A percentile compares a stretch with the other conserved stretches of the same genome.
phyloP scores from a whole-genome alignment of 2,329 filamentous ascomycete species.

The Aspergillus brunneoviolaceus region DNA sequence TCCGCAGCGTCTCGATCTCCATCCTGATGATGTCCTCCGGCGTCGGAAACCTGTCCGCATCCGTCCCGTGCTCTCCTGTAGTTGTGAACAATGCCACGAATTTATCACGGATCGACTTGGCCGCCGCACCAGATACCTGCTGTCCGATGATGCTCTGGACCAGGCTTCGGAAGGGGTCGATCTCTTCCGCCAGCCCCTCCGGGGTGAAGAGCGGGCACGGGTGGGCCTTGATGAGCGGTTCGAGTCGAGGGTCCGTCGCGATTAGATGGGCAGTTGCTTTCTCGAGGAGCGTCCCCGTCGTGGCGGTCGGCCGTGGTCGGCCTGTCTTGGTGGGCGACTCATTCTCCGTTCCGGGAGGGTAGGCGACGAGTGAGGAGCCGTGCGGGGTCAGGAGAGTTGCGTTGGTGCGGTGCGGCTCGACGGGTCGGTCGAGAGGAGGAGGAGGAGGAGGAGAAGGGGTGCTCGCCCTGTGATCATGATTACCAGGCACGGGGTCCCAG shows the following conservation, averaged over 20 bases:
- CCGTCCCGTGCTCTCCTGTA: conserved; percentile 22
- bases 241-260: conserved; percentile 69
- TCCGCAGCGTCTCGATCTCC: conserved; percentile 68
- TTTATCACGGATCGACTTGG: conserved; percentile 81
- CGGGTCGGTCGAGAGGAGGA: conserved; percentile 44
- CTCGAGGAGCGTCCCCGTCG: conserved; percentile 71
- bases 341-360: conserved; percentile 43
- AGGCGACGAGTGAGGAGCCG: conserved; percentile 48
- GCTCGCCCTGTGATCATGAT: conserved; percentile 37
- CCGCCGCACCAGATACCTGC: conserved; percentile 91
- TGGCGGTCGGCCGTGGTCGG: conserved; percentile 50
- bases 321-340: conserved; percentile 42
- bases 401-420: conserved; percentile 50
- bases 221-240: conserved; percentile 69
- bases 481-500: conserved; percentile 15
- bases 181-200: conserved; percentile 75
- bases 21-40: conserved; percentile 69
- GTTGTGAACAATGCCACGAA: conserved; percentile 72
- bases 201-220: conserved; percentile 77
- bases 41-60: conserved; percentile 62
- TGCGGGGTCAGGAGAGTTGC: conserved; percentile 50
- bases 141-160: conserved; percentile 90
- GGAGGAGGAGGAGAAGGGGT: conserved; percentile 48
- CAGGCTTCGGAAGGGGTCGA: conserved; percentile 85
- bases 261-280: conserved; percentile 75